A percentile compares a stretch with the other conserved stretches of the same genome.
phyloP scores from a whole-genome alignment of 1,284 basidiomycete genomes.

The Afroboletus lepidellus region DNA sequence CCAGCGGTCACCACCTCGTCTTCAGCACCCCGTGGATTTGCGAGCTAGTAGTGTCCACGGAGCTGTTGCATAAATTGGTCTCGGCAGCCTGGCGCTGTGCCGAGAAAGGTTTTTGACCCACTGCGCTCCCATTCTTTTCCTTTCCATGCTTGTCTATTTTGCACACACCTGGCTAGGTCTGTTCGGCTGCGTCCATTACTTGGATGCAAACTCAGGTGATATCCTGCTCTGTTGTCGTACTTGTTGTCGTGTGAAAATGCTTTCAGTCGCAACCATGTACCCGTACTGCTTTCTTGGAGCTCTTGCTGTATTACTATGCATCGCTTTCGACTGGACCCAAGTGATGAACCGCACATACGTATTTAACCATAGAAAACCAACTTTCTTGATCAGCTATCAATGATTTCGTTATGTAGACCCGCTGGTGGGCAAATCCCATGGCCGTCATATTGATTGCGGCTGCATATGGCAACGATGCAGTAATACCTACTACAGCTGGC shows the following conservation, averaged over 20 bases:
- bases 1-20: slow-evolving; percentile 34
- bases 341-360: slow-evolving; percentile 12
- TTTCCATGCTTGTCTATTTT: slow-evolving; percentile 16
- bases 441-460: slow-evolving; percentile 10
- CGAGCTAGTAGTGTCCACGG: slow-evolving; percentile 30
- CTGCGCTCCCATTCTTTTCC: slow-evolving; percentile 7
- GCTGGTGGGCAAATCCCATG: slow-evolving; percentile 19
- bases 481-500: not conserved
- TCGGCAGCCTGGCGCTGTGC: slow-evolving; percentile 22
- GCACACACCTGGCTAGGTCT: slow-evolving; percentile 20
- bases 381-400: slow-evolving; percentile 32
- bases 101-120: not conserved
- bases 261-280: slow-evolving; percentile 25
- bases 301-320: slow-evolving; percentile 30
- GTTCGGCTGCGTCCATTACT: slow-evolving; percentile 7
- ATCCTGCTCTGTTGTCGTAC: slow-evolving; percentile 19
- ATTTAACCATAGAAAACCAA: slow-evolving; percentile 28
- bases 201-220: slow-evolving; percentile 11
- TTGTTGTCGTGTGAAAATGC: slow-evolving; percentile 30
- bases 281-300: slow-evolving; percentile 28
- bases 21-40: slow-evolving; percentile 36
- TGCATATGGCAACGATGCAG: slow-evolving; percentile 7
- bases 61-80: slow-evolving; percentile 27
- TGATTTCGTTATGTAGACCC: slow-evolving; percentile 22
- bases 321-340: slow-evolving; percentile 19